These are phyloP conservation scores for Ceratonia siliqua DNA, from an alignment of 306 rosid genomes.

Conservation along the genomic window DNA sequence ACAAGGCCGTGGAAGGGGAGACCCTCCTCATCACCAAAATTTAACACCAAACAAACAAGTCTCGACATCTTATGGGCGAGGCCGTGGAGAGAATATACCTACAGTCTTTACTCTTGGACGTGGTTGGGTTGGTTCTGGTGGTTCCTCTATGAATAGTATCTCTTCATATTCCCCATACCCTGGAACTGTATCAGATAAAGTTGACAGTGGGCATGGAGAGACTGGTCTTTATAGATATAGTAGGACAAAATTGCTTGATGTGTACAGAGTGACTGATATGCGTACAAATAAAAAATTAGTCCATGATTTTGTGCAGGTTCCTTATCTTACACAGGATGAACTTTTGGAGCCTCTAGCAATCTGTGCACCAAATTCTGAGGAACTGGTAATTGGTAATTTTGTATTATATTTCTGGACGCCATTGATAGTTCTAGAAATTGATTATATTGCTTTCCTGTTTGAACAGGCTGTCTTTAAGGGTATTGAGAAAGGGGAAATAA, in stretches of 20 bases:
- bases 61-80: constrained; percentile 57
- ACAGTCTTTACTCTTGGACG: constrained; percentile 55
- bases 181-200: constrained; percentile 48
- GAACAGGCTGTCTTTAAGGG: constrained; percentile 74
- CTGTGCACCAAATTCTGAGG: constrained; percentile 64
- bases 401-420: constrained; percentile 18
- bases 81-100: constrained; percentile 65
- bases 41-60: constrained; percentile 62
- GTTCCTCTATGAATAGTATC: constrained; percentile 43
- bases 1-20: constrained; percentile 73
- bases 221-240: constrained; percentile 51
- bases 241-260: constrained; percentile 75
- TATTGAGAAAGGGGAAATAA: constrained; percentile 85
- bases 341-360: constrained; percentile 80
- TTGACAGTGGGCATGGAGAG: constrained; percentile 60
- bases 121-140: constrained; percentile 61
- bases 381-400: constrained; percentile 61
- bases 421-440: constrained; percentile 37
- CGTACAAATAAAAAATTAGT: constrained; percentile 41
- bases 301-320: constrained; percentile 73
- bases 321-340: constrained; percentile 65
- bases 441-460: constrained; percentile 33
- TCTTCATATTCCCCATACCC: constrained; percentile 46
- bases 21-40: constrained; percentile 53
- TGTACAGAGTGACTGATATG: constrained; percentile 63